These are phyloP conservation scores for Aegilops tauschii DNA, from an alignment of 176 grass and related monocot species.

Conservation along the genomic window DNA sequence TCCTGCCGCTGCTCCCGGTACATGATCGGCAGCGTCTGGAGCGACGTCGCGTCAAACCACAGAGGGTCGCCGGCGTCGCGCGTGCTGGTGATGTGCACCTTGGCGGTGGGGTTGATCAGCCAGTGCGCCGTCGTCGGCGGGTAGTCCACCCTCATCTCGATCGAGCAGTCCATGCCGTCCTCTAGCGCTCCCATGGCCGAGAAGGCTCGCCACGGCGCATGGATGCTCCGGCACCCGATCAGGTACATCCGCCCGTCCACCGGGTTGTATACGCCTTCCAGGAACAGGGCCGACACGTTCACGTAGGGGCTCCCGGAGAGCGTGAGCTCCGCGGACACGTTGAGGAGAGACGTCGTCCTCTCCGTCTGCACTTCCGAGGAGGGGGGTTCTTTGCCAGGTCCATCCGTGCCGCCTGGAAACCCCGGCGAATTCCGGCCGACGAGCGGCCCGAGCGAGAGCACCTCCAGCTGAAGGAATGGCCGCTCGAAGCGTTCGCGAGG, in stretches of 20 bases:
- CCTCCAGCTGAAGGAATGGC: constrained; percentile 64
- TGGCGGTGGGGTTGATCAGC: constrained; percentile 72
- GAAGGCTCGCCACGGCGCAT: constrained; percentile 37
- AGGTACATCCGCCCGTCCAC: constrained; percentile 80
- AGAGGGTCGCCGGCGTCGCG: constrained; percentile 49
- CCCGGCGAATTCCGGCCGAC: constrained; percentile 42
- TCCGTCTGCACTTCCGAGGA: background rate
- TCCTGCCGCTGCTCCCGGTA: constrained; percentile 65
- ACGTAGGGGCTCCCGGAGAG: background rate
- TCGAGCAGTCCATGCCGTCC: constrained; percentile 74
- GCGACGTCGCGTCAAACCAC: constrained; percentile 43
- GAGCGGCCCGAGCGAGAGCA: constrained; percentile 60
- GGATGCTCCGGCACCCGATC: constrained; percentile 63
- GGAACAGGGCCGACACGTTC: constrained; percentile 40
- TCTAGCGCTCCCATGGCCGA: constrained; percentile 27
- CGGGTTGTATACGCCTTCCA: constrained; percentile 92
- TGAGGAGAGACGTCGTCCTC: constrained; percentile 20
- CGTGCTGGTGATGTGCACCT: constrained; percentile 53
- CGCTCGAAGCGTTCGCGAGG: constrained; percentile 36
- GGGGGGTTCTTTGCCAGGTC: background rate
- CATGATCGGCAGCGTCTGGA: constrained; percentile 80
- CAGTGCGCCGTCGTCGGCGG: constrained; percentile 83
- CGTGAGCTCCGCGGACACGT: constrained; percentile 45
- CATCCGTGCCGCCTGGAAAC: background rate
- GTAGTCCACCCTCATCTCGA: constrained; percentile 79